A percentile compares a stretch with the other conserved stretches of the same genome.
Conservation (phyloP, 345 rosid species). For the Adansonia digitata region DNA sequence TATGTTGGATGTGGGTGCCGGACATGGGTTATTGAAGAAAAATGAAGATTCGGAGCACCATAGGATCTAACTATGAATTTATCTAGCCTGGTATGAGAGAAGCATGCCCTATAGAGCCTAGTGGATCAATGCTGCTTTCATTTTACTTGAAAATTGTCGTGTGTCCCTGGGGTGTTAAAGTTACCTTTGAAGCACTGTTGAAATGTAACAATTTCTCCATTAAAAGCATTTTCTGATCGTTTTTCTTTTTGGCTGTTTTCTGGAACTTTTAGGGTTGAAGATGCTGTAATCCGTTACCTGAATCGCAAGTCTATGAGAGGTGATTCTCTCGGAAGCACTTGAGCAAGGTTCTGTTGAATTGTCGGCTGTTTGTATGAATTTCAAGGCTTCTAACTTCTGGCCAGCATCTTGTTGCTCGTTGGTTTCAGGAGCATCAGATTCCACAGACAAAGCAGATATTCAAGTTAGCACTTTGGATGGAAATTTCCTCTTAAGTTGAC, state of each 20-base stretch:
- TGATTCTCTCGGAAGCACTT: conserved; percentile 37
- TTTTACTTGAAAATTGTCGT: not conserved
- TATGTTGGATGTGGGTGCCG: too few species aligned
- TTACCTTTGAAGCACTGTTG: not conserved
- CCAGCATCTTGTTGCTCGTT: not conserved
- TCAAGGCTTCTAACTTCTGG: not conserved
- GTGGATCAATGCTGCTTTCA: not conserved
- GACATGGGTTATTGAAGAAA: too few species aligned
- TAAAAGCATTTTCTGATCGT: conserved; percentile 1
- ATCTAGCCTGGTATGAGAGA: not conserved
- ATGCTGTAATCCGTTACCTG: conserved; percentile 49
- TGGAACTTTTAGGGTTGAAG: conserved; percentile 39
- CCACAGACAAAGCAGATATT: not conserved
- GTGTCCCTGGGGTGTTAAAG: not conserved
- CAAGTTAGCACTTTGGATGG: not conserved
- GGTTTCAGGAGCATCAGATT: conserved; percentile 1
- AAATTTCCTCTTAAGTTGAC: not conserved
- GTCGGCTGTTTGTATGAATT: not conserved
- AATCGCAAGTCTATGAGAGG: conserved; percentile 45
- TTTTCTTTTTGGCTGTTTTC: not conserved
- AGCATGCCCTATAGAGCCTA: not conserved
- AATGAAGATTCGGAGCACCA: too few species aligned
- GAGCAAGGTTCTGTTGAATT: conserved; percentile 14
- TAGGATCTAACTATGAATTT: not conserved
- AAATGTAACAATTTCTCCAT: not conserved